Conservation (phyloP, 2,329 filamentous ascomycete species). For the Sporothrix euskadiensis region DNA sequence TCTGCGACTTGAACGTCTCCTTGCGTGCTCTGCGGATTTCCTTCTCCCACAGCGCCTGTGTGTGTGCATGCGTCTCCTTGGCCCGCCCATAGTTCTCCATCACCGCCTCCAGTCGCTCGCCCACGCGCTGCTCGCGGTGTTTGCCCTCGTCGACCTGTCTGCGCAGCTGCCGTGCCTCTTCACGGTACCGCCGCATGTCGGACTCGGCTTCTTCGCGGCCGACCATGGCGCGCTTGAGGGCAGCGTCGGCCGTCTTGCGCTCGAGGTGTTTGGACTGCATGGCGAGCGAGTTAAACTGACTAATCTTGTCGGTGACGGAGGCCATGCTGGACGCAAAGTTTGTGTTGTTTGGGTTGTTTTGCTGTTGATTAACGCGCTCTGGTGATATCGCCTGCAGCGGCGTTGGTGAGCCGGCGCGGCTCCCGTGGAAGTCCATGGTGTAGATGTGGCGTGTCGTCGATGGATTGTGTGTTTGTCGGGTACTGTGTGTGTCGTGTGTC, state of each 20-base stretch:
- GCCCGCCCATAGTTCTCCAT: constrained; percentile 71
- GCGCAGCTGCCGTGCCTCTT: constrained; percentile 58
- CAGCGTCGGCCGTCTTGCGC: constrained; percentile 65
- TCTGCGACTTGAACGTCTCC: constrained; percentile 74
- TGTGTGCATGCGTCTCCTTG: constrained; percentile 68
- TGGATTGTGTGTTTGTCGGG: neutral
- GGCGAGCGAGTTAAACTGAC: constrained; percentile 70
- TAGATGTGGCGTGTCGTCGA: constrained; percentile 20
- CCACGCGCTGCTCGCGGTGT: constrained; percentile 65
- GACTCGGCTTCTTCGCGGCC: constrained; percentile 70
- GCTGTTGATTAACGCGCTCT: constrained; percentile 61
- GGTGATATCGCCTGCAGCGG: constrained; percentile 64
- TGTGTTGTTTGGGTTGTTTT: constrained; percentile 26
- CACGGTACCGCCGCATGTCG: constrained; percentile 64
- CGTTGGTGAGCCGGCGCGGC: constrained; percentile 54
- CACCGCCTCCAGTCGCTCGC: constrained; percentile 66
- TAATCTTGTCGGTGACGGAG: constrained; percentile 66
- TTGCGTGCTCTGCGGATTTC: constrained; percentile 69
- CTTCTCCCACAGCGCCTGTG: constrained; percentile 70
- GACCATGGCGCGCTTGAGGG: constrained; percentile 65
- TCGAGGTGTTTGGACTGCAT: constrained; percentile 61
- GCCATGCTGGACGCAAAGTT: constrained; percentile 22
- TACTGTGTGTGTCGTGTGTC: no score
- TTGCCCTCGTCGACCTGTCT: constrained; percentile 64
- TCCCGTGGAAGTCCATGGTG: constrained; percentile 48